Base-by-base conservation (phyloP, 139 green algal species). In the Chlamydomonas incerta region DNA sequence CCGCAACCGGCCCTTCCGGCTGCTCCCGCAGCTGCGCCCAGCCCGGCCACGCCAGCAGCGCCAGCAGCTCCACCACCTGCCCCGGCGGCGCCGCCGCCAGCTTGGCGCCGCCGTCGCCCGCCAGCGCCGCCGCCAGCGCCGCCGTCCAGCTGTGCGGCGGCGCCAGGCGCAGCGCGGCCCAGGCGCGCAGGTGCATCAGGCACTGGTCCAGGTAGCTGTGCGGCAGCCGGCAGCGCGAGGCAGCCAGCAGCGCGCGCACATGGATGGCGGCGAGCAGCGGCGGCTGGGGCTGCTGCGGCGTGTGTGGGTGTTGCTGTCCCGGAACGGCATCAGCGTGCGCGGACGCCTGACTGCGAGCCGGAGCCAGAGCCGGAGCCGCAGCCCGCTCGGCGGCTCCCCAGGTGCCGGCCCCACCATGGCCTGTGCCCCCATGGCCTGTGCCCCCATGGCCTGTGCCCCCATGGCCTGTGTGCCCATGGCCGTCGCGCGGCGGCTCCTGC, bases 111-210 rank as follows among this genome's bases (percentile, higher is more conserved):
- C 41, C 41, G 41, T 50, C 41, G 41, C 41, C 41, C 26, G 28
- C 28, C 15, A 29, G 35, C 26, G 69, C n/a, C 21, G 46, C 77
- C 31, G 79, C 63, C n/a, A 75, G 50, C 13, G 62, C 62, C 3
- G 79, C 47, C 14, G 55, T 33, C 79, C 79, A 85, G 29, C 46
- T 29, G 47, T 75, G 66, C 31, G 65, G 65, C 31, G 79, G 79
- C 23, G 31, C 23, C 66, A 68, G 26, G 5, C 63, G 79, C 65
- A 85, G 79, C 33, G 68, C 65, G 60, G 9, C 47, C 79, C 79
- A 85, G 33, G 79, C 79, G 46, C 79, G 79, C 29, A 85, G 63
- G 79, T 85, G 79, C 79, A 76, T 21, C 15, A 75, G 66, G 18
- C 6, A 23, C 46, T 85, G 35, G 79, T 85, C 79, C 31, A 73